Base-by-base conservation (phyloP, 1,139 yeast genomes). In the Hemisphaericaspora subhashii region DNA sequence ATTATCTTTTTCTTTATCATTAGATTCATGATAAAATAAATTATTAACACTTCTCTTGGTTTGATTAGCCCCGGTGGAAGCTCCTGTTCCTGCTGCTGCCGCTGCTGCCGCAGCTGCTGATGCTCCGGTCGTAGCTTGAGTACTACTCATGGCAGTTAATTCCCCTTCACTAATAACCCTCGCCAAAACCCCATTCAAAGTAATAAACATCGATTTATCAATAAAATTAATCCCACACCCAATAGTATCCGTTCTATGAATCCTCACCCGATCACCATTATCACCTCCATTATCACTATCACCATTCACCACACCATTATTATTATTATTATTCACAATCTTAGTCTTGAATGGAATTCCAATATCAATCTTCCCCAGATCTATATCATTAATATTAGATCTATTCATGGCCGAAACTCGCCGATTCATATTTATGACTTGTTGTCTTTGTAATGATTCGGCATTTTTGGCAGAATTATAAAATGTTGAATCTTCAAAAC, bases 141-240 rank as follows among this genome's bases (percentile, higher is more conserved):
- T 48, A 2, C 68, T 50, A 3, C 20, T 18, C 27, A 12, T 12
- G n/a, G 32, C 32, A 10, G 41, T 43, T 29, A 70, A 52, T 22
- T 68, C 72, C 17, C 60, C 64, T 35, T 61, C 60, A 3, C 53
- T 40, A 11, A 71, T 62, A 2, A 57, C 54, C 35, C 55, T 60
- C 14, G 68, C 66, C 33, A 68, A 55, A 5, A 86, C 74, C 3
- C 97, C 97, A 60, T 90, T 89, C 58, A 86, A 82, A 0, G 97
- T 89, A 47, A 80, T 79, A 52, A 89, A 90, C 3, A 88, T 71
- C 0, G 80, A 66, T 33, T 77, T 74, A 31, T 77, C 77, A 20
- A 76, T 68, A 51, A 79, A 85, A 62, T 89, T 85, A 20, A 88
- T 72, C 2, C 97, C 96, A 58, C 94, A 84, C 0, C 98, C 98